These are phyloP conservation scores for Zymoseptoria ardabiliae DNA, from an alignment of 2,329 filamentous ascomycete species.

Conservation along the genomic window DNA sequence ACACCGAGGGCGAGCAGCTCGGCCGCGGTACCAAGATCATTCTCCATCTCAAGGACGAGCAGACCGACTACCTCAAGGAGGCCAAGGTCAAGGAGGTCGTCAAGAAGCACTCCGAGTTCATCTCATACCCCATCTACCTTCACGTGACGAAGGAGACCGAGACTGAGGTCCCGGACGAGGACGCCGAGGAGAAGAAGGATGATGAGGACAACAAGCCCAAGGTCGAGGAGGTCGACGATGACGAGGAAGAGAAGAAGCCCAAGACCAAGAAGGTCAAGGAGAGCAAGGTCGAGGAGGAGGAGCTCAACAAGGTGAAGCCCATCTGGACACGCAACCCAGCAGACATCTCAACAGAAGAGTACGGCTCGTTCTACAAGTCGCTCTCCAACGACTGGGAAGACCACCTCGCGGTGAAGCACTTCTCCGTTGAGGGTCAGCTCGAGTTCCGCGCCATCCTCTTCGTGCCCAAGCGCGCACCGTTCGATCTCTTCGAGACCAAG, in stretches of 20 bases:
- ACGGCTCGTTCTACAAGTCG: constrained; percentile 99
- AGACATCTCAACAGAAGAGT: constrained; percentile 94
- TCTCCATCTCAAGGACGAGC: constrained; percentile 99
- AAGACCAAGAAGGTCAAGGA: constrained; percentile 99
- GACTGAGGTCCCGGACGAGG: constrained; percentile 97
- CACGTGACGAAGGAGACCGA: constrained; percentile 99
- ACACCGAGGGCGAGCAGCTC: constrained; percentile 83
- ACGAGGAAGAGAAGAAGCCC: constrained; percentile 75
- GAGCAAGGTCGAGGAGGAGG: constrained; percentile 96
- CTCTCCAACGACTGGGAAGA: constrained; percentile 99
- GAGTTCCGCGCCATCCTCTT: constrained; percentile 99
- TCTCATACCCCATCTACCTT: constrained; percentile 99
- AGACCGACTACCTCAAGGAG: constrained; percentile 97
- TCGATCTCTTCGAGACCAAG: constrained; percentile 99
- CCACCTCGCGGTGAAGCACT: constrained; percentile 99
- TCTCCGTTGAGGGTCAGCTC: constrained; percentile 99
- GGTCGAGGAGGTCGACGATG: constrained; percentile 79
- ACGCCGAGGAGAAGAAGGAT: constrained; percentile 64
- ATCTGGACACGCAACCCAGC: constrained; percentile 99
- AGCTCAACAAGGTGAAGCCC: constrained; percentile 99
- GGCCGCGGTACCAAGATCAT: constrained; percentile 97
- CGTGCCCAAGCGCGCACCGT: constrained; percentile 98
- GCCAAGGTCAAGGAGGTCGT: constrained; percentile 99
- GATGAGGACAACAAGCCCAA: constrained; percentile 86
- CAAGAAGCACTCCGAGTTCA: constrained; percentile 99